phyloP scores from a whole-genome alignment of 768 basidiomycete genomes.

The Punctularia strigosozonata region DNA sequence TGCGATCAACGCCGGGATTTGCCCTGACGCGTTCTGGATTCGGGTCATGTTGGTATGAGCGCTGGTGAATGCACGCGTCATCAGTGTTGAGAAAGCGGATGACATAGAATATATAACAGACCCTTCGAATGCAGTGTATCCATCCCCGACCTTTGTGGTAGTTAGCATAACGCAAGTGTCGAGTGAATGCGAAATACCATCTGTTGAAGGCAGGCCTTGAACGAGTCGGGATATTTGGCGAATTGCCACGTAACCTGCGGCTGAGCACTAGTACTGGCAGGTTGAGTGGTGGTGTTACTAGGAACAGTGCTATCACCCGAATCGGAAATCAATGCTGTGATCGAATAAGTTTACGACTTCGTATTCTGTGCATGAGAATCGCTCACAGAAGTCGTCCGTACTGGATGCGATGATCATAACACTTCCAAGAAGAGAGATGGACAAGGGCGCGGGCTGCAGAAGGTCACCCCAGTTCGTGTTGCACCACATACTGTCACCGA shows the following conservation, averaged over 20 bases:
- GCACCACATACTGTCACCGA: slow-evolving; percentile 8
- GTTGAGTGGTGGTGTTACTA: neutral
- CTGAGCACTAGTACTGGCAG: neutral
- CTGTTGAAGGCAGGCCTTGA: slow-evolving; percentile 7
- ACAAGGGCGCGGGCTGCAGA: slow-evolving; percentile 6
- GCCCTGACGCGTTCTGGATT: slow-evolving; percentile 3
- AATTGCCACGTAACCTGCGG: slow-evolving; percentile 3
- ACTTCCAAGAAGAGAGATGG: slow-evolving; percentile 5
- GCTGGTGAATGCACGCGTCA: too few species aligned
- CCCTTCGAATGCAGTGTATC: slow-evolving; percentile 6
- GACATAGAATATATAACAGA: too few species aligned
- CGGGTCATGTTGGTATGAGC: slow-evolving; percentile 4
- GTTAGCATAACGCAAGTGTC: neutral
- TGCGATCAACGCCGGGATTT: slow-evolving; percentile 4
- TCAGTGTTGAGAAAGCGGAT: too few species aligned
- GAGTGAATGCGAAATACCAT: neutral
- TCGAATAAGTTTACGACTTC: too few species aligned
- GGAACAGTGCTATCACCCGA: neutral
- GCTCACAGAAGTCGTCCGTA: slow-evolving; percentile 5
- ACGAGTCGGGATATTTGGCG: slow-evolving; percentile 6
- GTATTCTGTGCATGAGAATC: too few species aligned
- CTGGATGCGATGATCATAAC: slow-evolving; percentile 5
- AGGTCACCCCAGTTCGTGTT: slow-evolving; percentile 8
- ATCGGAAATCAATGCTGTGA: too few species aligned
- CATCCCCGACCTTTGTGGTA: slow-evolving; percentile 4